phyloP scores from a whole-genome alignment of 305 asterid species.

The Fraxinus xanthoxyloides region DNA sequence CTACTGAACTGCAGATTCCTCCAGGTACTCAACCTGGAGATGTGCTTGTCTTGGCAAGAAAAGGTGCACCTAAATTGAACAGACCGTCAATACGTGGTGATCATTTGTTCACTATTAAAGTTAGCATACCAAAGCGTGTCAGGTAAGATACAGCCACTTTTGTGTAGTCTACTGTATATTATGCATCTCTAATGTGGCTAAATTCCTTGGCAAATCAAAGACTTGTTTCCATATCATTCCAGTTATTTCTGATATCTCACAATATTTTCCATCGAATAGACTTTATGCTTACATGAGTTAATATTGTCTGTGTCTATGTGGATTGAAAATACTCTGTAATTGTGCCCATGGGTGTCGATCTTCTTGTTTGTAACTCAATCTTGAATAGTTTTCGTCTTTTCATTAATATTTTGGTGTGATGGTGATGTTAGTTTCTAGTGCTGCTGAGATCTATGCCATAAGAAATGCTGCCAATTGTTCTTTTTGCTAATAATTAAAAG shows the following conservation, averaged over 20 bases:
- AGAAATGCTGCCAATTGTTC: not conserved
- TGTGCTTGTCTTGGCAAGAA: slow-evolving; percentile 90
- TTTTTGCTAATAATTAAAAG: slow-evolving; percentile 9
- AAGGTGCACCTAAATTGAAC: slow-evolving; percentile 95
- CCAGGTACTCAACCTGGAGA: slow-evolving; percentile 99
- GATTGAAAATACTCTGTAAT: not conserved
- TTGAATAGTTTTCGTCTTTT: not conserved
- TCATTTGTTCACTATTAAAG: slow-evolving; percentile 87
- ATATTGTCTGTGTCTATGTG: not conserved
- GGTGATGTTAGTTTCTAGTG: not conserved
- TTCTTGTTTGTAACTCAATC: not conserved
- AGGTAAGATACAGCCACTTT: slow-evolving; percentile 44
- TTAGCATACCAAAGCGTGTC: slow-evolving; percentile 84
- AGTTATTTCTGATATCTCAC: not conserved
- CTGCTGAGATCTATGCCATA: not conserved
- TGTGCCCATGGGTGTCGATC: slow-evolving; percentile 6
- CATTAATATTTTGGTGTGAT: not conserved
- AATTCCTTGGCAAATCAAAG: not conserved
- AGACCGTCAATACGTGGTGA: slow-evolving; percentile 98
- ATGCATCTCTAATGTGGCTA: slow-evolving; percentile 13
- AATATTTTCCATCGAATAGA: slow-evolving; percentile 1
- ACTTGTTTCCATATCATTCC: not conserved
- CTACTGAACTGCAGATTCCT: slow-evolving; percentile 86
- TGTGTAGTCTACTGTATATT: not conserved
- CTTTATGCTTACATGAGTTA: not conserved